Evolutionary conservation across 2,329 filamentous ascomycete genomes (phyloP).

Genomic region (Fusarium algeriense): DNA sequence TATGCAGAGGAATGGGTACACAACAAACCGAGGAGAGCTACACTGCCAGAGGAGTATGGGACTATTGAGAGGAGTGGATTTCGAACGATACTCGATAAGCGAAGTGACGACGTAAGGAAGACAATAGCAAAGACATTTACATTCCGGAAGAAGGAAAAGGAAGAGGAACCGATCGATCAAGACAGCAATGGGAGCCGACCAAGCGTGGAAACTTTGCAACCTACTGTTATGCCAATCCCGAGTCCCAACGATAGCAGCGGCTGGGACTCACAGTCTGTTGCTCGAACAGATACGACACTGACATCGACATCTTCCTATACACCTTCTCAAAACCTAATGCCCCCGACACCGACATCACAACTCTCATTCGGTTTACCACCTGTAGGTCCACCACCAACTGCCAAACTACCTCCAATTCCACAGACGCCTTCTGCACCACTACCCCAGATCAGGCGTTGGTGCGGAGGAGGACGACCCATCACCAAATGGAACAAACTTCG

Average conservation of each 20-base stretch:
- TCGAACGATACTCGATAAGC: conserved; percentile 65
- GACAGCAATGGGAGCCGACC: conserved; percentile 38
- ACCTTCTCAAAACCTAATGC: conserved; percentile 30
- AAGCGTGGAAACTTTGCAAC: conserved; percentile 41
- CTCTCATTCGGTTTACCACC: conserved; percentile 37
- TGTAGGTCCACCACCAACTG: conserved; percentile 56
- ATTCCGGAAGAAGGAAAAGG: conserved; percentile 63
- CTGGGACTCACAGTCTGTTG: conserved; percentile 23
- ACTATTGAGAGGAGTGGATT: conserved; percentile 68
- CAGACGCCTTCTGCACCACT: conserved; percentile 15
- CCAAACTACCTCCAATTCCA: conserved; percentile 59
- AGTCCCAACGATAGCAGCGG: conserved; percentile 22
- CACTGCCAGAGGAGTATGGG: conserved; percentile 61
- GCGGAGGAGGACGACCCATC: conserved; percentile 61
- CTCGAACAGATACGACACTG: conserved; percentile 24
- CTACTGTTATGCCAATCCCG: conserved; percentile 19
- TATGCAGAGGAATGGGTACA: conserved; percentile 58
- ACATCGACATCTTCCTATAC: conserved; percentile 27
- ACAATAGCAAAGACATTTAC: conserved; percentile 66
- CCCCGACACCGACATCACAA: conserved; percentile 38
- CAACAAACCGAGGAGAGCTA: conserved; percentile 57
- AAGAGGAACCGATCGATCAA: conserved; percentile 40
- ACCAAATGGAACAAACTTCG: conserved; percentile 69
- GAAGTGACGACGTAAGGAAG: conserved; percentile 66
- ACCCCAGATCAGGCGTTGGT: conserved; percentile 65